Conservation (phyloP, 2,329 filamentous ascomycete species). For the Colletotrichum tanaceti region DNA sequence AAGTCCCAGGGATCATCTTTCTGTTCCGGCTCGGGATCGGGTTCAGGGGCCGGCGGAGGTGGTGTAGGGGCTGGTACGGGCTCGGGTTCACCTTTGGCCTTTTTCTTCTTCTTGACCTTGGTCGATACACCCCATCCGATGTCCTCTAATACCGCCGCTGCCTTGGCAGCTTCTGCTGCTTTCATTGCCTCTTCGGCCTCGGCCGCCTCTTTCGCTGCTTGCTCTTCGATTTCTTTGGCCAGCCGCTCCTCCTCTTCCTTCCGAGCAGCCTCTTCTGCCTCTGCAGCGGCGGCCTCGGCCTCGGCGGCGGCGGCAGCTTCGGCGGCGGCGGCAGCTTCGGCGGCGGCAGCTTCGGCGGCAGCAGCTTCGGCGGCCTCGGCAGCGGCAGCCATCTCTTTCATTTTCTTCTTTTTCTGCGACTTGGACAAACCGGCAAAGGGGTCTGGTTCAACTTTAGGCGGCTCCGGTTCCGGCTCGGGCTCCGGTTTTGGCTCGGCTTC, state of each 20-base stretch:
- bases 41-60: constrained; percentile 42
- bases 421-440: constrained; percentile 48
- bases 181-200: constrained; percentile 37
- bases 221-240: constrained; percentile 55
- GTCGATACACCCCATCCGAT: constrained; percentile 43
- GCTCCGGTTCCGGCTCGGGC: constrained; percentile 46
- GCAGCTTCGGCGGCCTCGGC: constrained; percentile 26
- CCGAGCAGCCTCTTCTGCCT: constrained; percentile 52
- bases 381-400: constrained; percentile 33
- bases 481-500: constrained; percentile 45
- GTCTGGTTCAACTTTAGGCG: constrained; percentile 47
- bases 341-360: constrained; percentile 12
- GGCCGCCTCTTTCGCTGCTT: constrained; percentile 30
- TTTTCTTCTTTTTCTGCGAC: constrained; percentile 50
- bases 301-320: constrained; percentile 3
- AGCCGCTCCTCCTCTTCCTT: constrained; percentile 45
- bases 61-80: constrained; percentile 34
- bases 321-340: constrained; percentile 17
- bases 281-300: constrained; percentile 46
- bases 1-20: constrained; percentile 43
- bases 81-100: constrained; percentile 35
- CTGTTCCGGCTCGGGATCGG: constrained; percentile 41
- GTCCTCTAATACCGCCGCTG: constrained; percentile 35
- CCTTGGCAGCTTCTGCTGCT: constrained; percentile 41
- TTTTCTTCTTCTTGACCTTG: constrained; percentile 50